Conservation (phyloP, 495 filamentous ascomycete genomes). For the Hyaloscypha finlandica region DNA sequence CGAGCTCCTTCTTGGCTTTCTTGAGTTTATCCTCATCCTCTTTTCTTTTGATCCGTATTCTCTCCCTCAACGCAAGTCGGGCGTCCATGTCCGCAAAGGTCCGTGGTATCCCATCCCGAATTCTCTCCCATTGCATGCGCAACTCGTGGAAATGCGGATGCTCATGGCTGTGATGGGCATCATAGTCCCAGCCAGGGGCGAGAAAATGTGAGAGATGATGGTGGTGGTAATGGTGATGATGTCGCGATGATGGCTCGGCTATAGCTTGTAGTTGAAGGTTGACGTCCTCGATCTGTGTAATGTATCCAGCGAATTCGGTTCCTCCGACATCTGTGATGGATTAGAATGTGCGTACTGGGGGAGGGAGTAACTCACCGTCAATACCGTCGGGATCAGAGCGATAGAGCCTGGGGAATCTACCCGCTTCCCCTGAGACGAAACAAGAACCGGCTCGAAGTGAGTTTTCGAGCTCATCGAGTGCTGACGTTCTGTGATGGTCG, state of each 20-base stretch:
- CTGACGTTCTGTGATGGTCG: background rate
- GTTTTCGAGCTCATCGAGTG: background rate
- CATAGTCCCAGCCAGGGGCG: background rate
- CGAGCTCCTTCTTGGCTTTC: background rate
- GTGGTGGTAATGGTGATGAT: background rate
- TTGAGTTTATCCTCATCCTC: conserved; percentile 3
- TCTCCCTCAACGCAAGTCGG: background rate
- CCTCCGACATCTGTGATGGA: background rate
- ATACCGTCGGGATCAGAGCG: background rate
- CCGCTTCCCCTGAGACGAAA: background rate
- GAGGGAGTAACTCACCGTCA: background rate
- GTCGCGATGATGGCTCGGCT: background rate
- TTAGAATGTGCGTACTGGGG: background rate
- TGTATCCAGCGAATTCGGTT: background rate
- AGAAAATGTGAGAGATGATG: background rate
- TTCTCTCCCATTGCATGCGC: background rate
- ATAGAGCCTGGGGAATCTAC: background rate
- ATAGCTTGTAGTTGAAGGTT: background rate
- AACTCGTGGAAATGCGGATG: conserved; percentile 15
- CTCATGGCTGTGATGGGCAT: background rate
- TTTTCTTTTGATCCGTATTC: background rate
- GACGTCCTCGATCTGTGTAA: background rate
- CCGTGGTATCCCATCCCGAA: background rate
- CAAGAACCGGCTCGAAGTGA: background rate
- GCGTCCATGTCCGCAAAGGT: background rate